A percentile compares a stretch with the other conserved stretches of the same genome.
These are phyloP conservation scores for Aspergillus fijiensis DNA, from an alignment of 2,329 filamentous ascomycete genomes.

Conservation along the genomic window DNA sequence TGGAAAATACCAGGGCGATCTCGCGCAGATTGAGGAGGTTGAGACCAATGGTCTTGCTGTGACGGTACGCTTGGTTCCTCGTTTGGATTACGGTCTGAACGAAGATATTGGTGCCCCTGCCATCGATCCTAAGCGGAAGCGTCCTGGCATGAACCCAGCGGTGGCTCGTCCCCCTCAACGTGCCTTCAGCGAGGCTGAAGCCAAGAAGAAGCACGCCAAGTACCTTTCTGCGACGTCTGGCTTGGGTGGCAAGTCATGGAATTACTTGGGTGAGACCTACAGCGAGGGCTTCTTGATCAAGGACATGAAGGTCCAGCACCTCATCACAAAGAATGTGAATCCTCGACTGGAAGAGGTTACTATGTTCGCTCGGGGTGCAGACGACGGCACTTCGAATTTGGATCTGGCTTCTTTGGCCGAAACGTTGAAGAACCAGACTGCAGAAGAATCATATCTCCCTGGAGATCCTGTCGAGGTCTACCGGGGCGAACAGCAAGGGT, in stretches of 20 bases:
- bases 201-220: conserved; percentile 78
- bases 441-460: conserved; percentile 79
- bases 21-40: conserved; percentile 89
- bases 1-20: conserved; percentile 79
- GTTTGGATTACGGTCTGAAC: conserved; percentile 85
- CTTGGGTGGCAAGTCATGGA: conserved; percentile 68
- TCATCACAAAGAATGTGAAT: conserved; percentile 86
- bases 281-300: conserved; percentile 91
- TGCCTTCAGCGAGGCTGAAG: conserved; percentile 89
- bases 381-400: conserved; percentile 90
- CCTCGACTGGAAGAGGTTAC: conserved; percentile 93
- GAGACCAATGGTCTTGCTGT: conserved; percentile 91
- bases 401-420: conserved; percentile 88
- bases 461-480: conserved; percentile 98
- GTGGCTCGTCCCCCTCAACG: conserved; percentile 77
- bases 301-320: conserved; percentile 83
- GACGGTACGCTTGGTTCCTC: conserved; percentile 80
- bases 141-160: conserved; percentile 55
- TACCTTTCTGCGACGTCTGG: conserved; percentile 56
- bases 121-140: conserved; percentile 74
- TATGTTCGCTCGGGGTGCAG: conserved; percentile 82
- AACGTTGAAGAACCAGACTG: conserved; percentile 80
- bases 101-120: conserved; percentile 66
- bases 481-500: conserved; percentile 89
- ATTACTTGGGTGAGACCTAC: conserved; percentile 84